Percentiles rank a stretch among this genome's conserved stretches.
Evolutionary conservation across 2,329 filamentous ascomycete genomes (phyloP).

Genomic region (Stenocarpella maydis): DNA sequence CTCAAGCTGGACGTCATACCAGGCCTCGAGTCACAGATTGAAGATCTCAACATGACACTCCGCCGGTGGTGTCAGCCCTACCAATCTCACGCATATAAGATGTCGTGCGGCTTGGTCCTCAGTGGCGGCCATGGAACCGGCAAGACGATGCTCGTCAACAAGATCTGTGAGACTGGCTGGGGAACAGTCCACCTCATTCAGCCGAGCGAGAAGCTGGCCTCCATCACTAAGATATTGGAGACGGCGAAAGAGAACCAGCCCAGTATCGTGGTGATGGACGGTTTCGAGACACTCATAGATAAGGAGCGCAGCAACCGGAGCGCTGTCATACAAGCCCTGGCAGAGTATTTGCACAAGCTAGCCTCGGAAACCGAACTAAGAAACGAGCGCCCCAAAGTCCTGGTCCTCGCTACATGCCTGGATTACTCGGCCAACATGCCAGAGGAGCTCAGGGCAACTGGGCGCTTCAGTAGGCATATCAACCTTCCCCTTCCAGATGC

Average conservation of each 20-base stretch:
- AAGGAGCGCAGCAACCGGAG: conserved; percentile 62
- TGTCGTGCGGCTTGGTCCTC: conserved; percentile 71
- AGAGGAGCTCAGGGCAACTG: conserved; percentile 68
- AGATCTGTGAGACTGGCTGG: conserved; percentile 75
- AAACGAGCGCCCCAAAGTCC: conserved; percentile 60
- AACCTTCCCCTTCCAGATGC: conserved; percentile 81
- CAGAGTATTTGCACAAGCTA: conserved; percentile 62
- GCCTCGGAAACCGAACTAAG: conserved; percentile 48
- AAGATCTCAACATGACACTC: conserved; percentile 73
- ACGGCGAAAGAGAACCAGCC: conserved; percentile 74
- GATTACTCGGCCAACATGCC: conserved; percentile 78
- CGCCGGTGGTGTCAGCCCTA: conserved; percentile 42
- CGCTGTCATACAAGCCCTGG: conserved; percentile 59
- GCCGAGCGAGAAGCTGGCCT: conserved; percentile 61
- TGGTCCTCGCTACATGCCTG: conserved; percentile 78
- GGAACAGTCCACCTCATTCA: conserved; percentile 71
- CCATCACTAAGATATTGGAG: conserved; percentile 73
- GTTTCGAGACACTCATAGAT: conserved; percentile 74
- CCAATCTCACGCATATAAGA: conserved; percentile 46
- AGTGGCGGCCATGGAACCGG: conserved; percentile 87
- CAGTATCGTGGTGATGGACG: conserved; percentile 81
- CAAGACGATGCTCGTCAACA: conserved; percentile 77
- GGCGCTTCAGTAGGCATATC: conserved; percentile 73
- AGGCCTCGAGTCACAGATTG: conserved; percentile 71
- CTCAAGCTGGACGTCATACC: conserved; percentile 66